A percentile compares a stretch with the other conserved stretches of the same genome.
Evolutionary conservation across 2,329 filamentous ascomycete species (phyloP).

Genomic region (Metarhizium guizhouense): DNA sequence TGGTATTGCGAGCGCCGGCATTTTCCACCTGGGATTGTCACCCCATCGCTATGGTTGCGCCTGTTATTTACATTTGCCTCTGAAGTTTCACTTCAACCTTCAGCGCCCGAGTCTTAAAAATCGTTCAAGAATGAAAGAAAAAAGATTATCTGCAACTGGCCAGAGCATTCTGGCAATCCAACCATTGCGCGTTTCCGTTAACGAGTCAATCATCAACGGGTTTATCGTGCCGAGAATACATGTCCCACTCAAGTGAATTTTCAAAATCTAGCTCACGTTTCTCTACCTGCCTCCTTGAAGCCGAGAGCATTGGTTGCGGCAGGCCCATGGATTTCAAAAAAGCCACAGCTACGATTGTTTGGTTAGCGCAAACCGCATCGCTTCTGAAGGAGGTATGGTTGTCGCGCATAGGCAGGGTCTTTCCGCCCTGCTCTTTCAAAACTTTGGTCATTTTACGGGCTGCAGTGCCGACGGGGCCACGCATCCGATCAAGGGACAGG

Average conservation of each 20-base stretch:
- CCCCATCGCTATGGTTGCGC: no score
- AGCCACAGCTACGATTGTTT: constrained; percentile 34
- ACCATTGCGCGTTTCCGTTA: not conserved
- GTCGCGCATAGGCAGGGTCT: not conserved
- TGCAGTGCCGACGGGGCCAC: not conserved
- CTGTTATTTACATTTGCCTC: no score
- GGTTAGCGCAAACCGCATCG: not conserved
- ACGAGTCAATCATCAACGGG: constrained; percentile 24
- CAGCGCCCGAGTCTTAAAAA: no score
- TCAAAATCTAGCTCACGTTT: constrained; percentile 49
- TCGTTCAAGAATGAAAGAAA: no score
- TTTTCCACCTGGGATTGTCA: no score
- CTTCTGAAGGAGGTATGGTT: not conserved
- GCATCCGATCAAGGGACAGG: not conserved
- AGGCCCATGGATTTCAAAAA: constrained; percentile 59
- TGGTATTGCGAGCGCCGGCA: no score
- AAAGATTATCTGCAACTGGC: no score
- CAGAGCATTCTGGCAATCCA: not conserved
- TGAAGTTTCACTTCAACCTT: no score
- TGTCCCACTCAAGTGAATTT: constrained; percentile 49
- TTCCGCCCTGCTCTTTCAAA: not conserved
- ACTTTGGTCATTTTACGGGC: not conserved
- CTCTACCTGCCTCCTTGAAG: constrained; percentile 52
- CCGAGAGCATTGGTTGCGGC: constrained; percentile 48
- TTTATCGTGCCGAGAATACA: constrained; percentile 53